A percentile compares a stretch with the other conserved stretches of the same genome.
Conservation (phyloP, 371 early-diverging fungal species). For the Mortierella sp. region DNA sequence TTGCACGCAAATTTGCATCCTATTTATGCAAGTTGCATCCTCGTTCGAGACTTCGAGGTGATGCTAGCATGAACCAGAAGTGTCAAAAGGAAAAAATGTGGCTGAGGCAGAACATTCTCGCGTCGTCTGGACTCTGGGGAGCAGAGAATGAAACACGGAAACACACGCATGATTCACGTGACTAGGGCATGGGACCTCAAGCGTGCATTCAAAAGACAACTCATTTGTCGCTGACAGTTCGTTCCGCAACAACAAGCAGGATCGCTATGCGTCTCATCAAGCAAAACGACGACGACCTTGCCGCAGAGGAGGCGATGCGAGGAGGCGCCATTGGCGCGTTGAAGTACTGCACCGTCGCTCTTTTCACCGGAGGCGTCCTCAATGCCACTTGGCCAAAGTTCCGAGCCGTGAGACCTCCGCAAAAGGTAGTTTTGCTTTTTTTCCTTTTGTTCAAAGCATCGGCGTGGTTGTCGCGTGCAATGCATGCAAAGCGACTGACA, state of each 20-base stretch:
- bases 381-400: constrained; percentile 49
- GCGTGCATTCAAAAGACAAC: too few relatives aligned
- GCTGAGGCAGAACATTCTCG: constrained; percentile 1
- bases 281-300: constrained; percentile 48
- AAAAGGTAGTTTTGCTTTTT: constrained; percentile 29
- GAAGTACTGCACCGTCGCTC: constrained; percentile 53
- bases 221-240: too few relatives aligned
- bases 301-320: constrained; percentile 53
- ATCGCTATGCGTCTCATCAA: constrained; percentile 50
- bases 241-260: too few relatives aligned
- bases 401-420: constrained; percentile 46
- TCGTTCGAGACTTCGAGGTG: neutral
- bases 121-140: too few relatives aligned
- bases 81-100: neutral
- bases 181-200: too few relatives aligned
- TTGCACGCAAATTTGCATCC: neutral
- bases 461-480: neutral
- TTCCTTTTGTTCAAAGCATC: neutral
- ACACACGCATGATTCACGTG: too few relatives aligned
- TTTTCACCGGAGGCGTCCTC: constrained; percentile 43
- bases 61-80: too few relatives aligned
- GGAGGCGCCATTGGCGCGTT: constrained; percentile 51
- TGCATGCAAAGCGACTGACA: too few relatives aligned
- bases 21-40: neutral
- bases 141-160: too few relatives aligned